phyloP scores from a whole-genome alignment of 805 yeast species.

The Candida pini region DNA sequence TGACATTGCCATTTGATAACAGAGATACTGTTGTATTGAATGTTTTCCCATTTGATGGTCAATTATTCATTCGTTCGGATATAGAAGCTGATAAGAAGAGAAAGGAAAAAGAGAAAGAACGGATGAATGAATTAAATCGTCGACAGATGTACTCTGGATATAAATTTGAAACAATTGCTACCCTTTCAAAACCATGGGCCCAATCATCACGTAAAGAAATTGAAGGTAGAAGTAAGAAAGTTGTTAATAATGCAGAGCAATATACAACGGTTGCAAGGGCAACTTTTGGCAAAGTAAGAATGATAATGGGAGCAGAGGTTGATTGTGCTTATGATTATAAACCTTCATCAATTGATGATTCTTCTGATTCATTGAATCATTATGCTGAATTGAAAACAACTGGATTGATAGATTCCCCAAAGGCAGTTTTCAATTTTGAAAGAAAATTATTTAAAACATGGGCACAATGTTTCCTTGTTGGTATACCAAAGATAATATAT shows the following conservation, averaged over 20 bases:
- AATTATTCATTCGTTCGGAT: constrained; percentile 53
- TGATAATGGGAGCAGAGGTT: constrained; percentile 82
- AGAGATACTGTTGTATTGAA: constrained; percentile 57
- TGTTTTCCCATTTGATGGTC: constrained; percentile 69
- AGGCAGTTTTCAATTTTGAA: constrained; percentile 64
- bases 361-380: constrained; percentile 51
- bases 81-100: constrained; percentile 25
- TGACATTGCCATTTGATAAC: constrained; percentile 59
- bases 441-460: constrained; percentile 73
- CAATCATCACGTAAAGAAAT: constrained; percentile 58
- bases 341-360: constrained; percentile 32
- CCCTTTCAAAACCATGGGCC: constrained; percentile 73
- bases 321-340: constrained; percentile 85
- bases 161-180: constrained; percentile 78
- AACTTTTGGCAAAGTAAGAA: constrained; percentile 68
- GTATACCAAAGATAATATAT: constrained; percentile 72
- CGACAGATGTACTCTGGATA: constrained; percentile 62
- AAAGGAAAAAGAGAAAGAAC: constrained; percentile 24
- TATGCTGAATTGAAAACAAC: constrained; percentile 84
- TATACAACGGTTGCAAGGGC: constrained; percentile 76
- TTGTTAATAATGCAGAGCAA: constrained; percentile 70
- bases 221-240: constrained; percentile 55
- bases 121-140: constrained; percentile 27
- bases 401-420: constrained; percentile 45
- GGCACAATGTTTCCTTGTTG: constrained; percentile 91